Percentiles rank a stretch among this genome's conserved stretches.
phyloP scores from a whole-genome alignment of 108 stramenopile species.

The Skeletonema costatum region DNA sequence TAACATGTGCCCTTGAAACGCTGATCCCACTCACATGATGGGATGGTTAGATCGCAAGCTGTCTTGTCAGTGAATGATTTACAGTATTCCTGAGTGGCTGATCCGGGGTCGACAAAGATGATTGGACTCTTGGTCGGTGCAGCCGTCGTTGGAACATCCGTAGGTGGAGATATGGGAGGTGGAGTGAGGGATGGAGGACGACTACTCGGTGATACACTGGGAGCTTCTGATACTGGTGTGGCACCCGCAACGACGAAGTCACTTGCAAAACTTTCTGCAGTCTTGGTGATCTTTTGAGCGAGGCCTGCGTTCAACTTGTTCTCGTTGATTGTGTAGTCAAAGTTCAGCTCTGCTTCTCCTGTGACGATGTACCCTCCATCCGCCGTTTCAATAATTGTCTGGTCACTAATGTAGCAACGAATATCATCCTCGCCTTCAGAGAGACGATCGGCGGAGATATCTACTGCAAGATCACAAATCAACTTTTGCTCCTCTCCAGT shows the following conservation, averaged over 20 bases:
- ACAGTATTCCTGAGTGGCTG: background rate
- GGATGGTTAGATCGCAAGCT: background rate
- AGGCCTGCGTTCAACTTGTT: background rate
- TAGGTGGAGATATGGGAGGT: background rate
- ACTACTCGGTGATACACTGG: conserved; percentile 16
- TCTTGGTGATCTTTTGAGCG: conserved; percentile 5
- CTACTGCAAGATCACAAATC: conserved; percentile 26
- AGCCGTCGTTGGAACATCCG: background rate
- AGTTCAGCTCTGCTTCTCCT: conserved; percentile 26
- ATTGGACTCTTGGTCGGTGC: background rate
- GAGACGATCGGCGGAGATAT: conserved; percentile 11
- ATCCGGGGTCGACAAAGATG: background rate
- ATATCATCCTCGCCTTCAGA: conserved; percentile 2
- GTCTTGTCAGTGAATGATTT: background rate
- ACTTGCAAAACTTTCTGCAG: conserved; percentile 15
- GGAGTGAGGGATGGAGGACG: background rate
- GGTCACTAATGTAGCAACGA: conserved; percentile 32
- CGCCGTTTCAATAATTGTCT: conserved; percentile 9
- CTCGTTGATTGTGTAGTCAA: conserved; percentile 19
- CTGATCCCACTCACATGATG: background rate
- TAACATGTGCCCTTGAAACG: background rate
- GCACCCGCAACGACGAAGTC: conserved; percentile 23
- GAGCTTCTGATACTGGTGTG: conserved; percentile 24
- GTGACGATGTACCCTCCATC: conserved; percentile 9
- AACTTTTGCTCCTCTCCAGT: conserved; percentile 46